phyloP scores from a whole-genome alignment of 140 eudicot species.

The Oenanthe javanica region DNA sequence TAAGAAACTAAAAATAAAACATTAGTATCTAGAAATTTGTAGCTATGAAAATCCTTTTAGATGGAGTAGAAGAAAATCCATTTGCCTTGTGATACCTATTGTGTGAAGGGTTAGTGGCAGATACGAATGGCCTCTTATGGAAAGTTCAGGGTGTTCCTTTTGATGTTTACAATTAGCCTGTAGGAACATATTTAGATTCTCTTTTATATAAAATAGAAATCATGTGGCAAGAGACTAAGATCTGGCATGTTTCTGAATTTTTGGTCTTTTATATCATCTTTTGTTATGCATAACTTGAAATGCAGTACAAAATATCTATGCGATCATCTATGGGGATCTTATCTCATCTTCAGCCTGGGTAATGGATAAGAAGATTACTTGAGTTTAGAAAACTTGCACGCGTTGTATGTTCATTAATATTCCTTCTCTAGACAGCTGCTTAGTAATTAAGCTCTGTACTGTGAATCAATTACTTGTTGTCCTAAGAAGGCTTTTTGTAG shows the following conservation, averaged over 20 bases:
- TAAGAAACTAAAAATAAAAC: background rate
- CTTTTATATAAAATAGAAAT: background rate
- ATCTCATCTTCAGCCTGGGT: background rate
- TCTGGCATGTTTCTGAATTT: background rate
- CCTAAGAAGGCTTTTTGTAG: background rate
- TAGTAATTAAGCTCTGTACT: background rate
- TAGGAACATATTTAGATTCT: background rate
- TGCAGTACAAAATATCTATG: background rate
- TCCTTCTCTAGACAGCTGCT: background rate
- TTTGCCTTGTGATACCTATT: background rate
- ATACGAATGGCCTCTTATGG: background rate
- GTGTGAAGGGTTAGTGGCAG: background rate
- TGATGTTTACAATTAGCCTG: background rate
- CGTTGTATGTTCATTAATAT: background rate
- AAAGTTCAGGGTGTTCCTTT: background rate
- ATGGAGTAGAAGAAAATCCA: background rate
- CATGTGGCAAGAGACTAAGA: background rate
- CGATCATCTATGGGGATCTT: background rate
- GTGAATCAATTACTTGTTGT: background rate
- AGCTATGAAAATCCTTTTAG: background rate
- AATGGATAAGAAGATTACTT: background rate
- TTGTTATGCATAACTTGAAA: background rate
- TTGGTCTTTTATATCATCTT: background rate
- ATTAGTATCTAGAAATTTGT: background rate
- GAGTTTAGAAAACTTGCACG: background rate